Base-by-base conservation (phyloP, 2,329 filamentous ascomycete genomes). In the Pestalotiopsis sp. region DNA sequence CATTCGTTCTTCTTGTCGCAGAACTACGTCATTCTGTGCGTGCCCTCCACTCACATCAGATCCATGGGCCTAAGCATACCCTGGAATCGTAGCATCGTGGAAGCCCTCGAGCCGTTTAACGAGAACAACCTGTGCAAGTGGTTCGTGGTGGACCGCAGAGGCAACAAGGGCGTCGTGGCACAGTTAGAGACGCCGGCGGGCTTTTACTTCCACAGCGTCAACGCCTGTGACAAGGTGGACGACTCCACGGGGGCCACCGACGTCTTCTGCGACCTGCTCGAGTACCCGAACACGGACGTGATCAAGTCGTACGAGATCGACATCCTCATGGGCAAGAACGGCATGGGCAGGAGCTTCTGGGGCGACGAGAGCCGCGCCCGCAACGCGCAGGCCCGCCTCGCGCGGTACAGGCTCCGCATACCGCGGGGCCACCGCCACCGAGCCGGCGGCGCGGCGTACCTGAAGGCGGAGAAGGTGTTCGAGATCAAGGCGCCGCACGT, bases 151-250 rank as follows among this genome's bases (percentile, higher is more conserved):
- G 93, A 96, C 76, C 88, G 93, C 1, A 83, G 77, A 3, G 79
- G 83, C 2, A 86, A 84, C 3, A 84, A 84, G 62, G 93, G 93
- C 0, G 81, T 96, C 0, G 85, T 96, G 0, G 91, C 88, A 7
- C 87, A 85, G 1, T 95, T 92, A 74, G 86, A 90, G 20, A 91
- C 88, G 17, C 85, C 88, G 0, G 86, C 92, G 0, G 90, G 90
- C 61, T 97, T 95, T 82, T 91, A 89, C 79, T 97, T 97, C 78
- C 93, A 97, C 79, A 88, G 88, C 0, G 83, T 93, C 76, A 97
- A 97, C 73, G 88, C 92, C 0, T 96, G 90, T 77, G 92, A 95
- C 74, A 87, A 93, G 71, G 71, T 74, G 0, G 77, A 81, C 38
- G 80, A 79, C 5, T 72, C 63, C 1, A 80, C 83, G 1, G 73